A percentile compares a stretch with the other conserved stretches of the same genome.
Evolutionary conservation across 2,329 filamentous ascomycete species (phyloP).

Genomic region (Epichloe elymi): DNA sequence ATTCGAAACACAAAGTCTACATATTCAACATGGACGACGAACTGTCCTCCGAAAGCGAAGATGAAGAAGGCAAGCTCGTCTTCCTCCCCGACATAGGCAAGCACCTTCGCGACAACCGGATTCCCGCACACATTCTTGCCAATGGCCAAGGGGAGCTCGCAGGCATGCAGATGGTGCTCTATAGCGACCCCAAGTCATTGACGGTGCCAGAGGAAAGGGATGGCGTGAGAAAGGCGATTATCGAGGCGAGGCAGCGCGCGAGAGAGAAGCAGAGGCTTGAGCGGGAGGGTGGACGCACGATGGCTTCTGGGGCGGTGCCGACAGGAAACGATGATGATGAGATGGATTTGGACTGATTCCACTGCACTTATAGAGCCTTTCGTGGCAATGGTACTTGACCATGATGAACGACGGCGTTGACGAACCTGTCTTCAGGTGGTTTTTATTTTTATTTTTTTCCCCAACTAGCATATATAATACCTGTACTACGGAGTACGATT

Average conservation of each 20-base stretch:
- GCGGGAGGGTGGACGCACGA: slow-evolving; percentile 13
- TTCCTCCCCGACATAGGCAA: slow-evolving; percentile 81
- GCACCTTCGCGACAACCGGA: slow-evolving; percentile 59
- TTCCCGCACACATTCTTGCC: slow-evolving; percentile 51
- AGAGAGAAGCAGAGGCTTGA: slow-evolving; percentile 42
- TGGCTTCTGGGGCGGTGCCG: slow-evolving; percentile 3
- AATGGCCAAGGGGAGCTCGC: slow-evolving; percentile 41
- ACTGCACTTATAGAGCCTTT: background rate
- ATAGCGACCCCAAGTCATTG: slow-evolving; percentile 64
- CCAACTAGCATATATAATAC: background rate
- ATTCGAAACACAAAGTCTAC: slow-evolving; percentile 77
- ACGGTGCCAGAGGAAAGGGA: slow-evolving; percentile 63
- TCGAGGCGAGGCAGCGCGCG: slow-evolving; percentile 60
- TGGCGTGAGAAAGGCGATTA: slow-evolving; percentile 68
- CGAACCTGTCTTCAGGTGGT: too few relatives aligned
- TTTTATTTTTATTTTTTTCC: background rate
- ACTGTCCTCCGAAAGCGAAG: slow-evolving; percentile 41
- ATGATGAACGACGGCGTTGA: background rate
- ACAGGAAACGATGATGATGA: slow-evolving; percentile 39
- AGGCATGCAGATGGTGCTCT: slow-evolving; percentile 68
- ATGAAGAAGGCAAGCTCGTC: slow-evolving; percentile 47
- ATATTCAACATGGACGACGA: slow-evolving; percentile 86
- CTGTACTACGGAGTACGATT: background rate
- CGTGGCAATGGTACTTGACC: background rate
- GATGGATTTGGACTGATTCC: slow-evolving; percentile 49